Base-by-base conservation (phyloP, 306 rosid species). In the Fragaria nilgerrensis region DNA sequence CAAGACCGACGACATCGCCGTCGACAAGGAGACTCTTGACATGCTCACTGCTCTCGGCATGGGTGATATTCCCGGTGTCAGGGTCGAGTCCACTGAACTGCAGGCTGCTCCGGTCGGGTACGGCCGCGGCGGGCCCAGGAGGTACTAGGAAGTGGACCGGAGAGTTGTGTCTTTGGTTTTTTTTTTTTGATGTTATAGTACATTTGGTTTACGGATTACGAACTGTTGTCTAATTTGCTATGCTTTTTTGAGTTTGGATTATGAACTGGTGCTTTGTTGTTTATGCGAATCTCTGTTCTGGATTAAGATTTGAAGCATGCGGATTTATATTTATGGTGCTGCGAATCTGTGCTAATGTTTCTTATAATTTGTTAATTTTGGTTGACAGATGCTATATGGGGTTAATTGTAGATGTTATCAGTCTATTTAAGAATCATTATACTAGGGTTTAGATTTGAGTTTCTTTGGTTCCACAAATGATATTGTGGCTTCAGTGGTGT, bases 11-110 rank as follows among this genome's bases (percentile, higher is more conserved):
- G 83, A 41, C 1, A 83, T 90, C 45, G 85, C 78, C 71, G 92
- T 90, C 15, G 95, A 90, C 22, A 83, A 76, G 88, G 90, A 90
- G 73, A 88, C 95, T 0, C 47, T 88, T 0, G 92, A 88, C 17
- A 88, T 90, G 95, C 87, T 88, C 34, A 74, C 80, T 2, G 82
- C 90, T 15, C 83, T 90, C 2, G 90, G 90, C 0, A 86, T 88
- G 90, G 7, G 66, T 0, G 92, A 90, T 1, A 45, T 90, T 22
- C 88, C 89, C 0, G 90, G 90, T 0, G 78, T 88, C 0, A 82
- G 74, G 77, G 90, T 82, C 0, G 95, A 90, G 1, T 87, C 88
- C 0, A 55, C 71, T 0, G 63, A 86, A 2, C 81, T 88, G 11
- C 83, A 63, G 64, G 44, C 82, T n/a, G 74, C 61, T 23, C 74